phyloP scores from a whole-genome alignment of 352 stramenopile species.

The Globisporangium splendens region DNA sequence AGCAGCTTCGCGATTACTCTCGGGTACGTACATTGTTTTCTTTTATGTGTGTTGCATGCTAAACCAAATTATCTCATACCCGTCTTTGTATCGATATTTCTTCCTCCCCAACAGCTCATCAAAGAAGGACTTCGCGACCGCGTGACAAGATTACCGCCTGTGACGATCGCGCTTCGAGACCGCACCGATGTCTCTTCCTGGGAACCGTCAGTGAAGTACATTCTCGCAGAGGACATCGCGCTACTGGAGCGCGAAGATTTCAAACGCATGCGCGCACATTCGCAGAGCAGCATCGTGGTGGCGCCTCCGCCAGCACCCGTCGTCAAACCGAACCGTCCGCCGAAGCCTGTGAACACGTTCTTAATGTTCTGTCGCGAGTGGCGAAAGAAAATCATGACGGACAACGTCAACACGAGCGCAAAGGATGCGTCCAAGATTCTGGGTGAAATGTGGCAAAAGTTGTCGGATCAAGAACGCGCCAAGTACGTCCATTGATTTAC shows the following conservation, averaged over 20 bases:
- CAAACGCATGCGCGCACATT: constrained; percentile 71
- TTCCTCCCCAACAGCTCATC: constrained; percentile 40
- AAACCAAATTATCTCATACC: too few relatives aligned
- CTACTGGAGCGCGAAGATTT: constrained; percentile 75
- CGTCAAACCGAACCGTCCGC: constrained; percentile 60
- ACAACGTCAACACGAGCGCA: constrained; percentile 64
- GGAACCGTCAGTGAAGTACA: constrained; percentile 71
- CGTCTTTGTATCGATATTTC: constrained; percentile 6
- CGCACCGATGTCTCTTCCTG: constrained; percentile 54
- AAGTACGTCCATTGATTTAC: constrained; percentile 21
- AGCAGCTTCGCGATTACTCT: constrained; percentile 75
- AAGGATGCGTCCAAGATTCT: constrained; percentile 83
- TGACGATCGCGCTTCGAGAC: constrained; percentile 55
- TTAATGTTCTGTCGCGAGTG: constrained; percentile 83
- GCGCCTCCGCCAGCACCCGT: constrained; percentile 18
- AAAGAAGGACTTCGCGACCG: constrained; percentile 63
- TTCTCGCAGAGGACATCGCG: constrained; percentile 70
- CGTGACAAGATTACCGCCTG: constrained; percentile 53
- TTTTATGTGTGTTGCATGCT: not conserved
- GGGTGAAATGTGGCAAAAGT: constrained; percentile 83
- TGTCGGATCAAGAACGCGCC: constrained; percentile 70
- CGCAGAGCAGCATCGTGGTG: constrained; percentile 40
- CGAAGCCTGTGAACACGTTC: constrained; percentile 84
- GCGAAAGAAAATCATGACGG: constrained; percentile 78
- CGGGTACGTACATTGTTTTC: constrained; percentile 26